Evolutionary conservation across 2,329 filamentous ascomycete genomes (phyloP).

Genomic region (Diaporthe destruens): DNA sequence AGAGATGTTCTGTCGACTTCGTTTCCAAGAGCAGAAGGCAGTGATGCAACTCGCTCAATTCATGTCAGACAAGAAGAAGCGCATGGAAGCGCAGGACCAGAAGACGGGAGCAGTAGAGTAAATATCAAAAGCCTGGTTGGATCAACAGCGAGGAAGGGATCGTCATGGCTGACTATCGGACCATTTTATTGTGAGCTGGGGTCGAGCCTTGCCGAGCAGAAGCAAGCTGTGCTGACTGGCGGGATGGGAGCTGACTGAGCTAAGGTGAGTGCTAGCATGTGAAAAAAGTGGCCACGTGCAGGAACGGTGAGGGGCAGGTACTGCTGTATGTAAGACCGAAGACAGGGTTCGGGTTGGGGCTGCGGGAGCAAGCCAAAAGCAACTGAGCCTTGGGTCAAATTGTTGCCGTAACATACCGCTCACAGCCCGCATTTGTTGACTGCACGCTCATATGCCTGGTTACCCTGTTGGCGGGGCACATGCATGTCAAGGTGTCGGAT

Average conservation of each 20-base stretch:
- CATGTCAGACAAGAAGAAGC: conserved; percentile 22
- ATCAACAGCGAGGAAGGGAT: conserved; percentile 20
- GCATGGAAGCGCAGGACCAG: conserved; percentile 18
- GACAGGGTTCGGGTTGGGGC: conserved; percentile 14
- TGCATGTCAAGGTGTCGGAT: not conserved
- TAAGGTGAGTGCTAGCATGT: conserved; percentile 19
- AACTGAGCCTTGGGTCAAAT: too few species aligned
- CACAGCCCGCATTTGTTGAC: conserved; percentile 2
- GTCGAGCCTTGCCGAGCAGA: conserved; percentile 8
- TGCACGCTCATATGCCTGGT: not conserved
- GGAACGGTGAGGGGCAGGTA: not conserved
- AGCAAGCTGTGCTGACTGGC: conserved; percentile 18
- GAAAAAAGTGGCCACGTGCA: conserved; percentile 28
- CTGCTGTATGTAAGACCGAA: too few species aligned
- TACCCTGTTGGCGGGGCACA: not conserved
- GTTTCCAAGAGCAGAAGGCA: conserved; percentile 12
- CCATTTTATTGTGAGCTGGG: conserved; percentile 21
- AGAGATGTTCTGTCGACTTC: not conserved
- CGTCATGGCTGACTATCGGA: conserved; percentile 27
- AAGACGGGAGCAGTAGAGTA: not conserved
- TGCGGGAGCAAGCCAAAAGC: conserved; percentile 9
- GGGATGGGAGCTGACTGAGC: not conserved
- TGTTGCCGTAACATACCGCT: conserved; percentile 26
- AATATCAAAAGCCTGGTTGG: not conserved
- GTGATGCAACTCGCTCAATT: conserved; percentile 24